Evolutionary conservation across 1,284 basidiomycete species (phyloP).

Genomic region (Gomphus sp.): DNA sequence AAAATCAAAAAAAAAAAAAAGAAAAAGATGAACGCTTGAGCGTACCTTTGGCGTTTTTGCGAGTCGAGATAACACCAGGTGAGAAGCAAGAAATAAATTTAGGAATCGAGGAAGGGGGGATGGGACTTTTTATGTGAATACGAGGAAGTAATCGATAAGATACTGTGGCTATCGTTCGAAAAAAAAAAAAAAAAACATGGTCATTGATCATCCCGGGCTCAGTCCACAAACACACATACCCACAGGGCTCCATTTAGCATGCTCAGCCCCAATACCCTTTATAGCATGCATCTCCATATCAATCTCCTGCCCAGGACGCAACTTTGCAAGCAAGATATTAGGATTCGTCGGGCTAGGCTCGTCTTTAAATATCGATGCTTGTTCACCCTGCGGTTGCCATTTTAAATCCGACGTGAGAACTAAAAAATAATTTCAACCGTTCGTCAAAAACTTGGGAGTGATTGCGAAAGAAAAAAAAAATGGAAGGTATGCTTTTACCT

Average conservation of each 20-base stretch:
- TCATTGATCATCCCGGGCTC: neutral
- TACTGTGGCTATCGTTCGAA: conserved; percentile 62
- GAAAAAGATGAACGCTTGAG: neutral
- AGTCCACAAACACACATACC: conserved; percentile 45
- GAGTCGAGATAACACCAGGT: conserved; percentile 77
- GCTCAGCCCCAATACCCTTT: conserved; percentile 93
- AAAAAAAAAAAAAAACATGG: neutral
- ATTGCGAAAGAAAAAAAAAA: neutral
- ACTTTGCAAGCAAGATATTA: conserved; percentile 90
- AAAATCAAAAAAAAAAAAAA: neutral
- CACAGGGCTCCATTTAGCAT: conserved; percentile 97
- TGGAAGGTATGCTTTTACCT: conserved; percentile 14
- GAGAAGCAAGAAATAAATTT: conserved; percentile 90
- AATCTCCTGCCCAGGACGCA: conserved; percentile 83
- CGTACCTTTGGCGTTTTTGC: conserved; percentile 26
- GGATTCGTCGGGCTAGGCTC: conserved; percentile 58
- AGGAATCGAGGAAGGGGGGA: conserved; percentile 47
- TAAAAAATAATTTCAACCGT: conserved; percentile 10
- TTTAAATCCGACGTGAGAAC: conserved; percentile 74
- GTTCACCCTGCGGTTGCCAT: conserved; percentile 87
- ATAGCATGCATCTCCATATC: conserved; percentile 87
- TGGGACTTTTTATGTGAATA: conserved; percentile 64
- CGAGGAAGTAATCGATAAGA: conserved; percentile 90
- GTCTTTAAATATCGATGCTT: conserved; percentile 44
- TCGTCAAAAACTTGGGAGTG: neutral